Evolutionary conservation across 2,329 filamentous ascomycete species (phyloP), one percentile per base, ranked within the genome.

Genomic region (Myriangium duriaei): DNA sequence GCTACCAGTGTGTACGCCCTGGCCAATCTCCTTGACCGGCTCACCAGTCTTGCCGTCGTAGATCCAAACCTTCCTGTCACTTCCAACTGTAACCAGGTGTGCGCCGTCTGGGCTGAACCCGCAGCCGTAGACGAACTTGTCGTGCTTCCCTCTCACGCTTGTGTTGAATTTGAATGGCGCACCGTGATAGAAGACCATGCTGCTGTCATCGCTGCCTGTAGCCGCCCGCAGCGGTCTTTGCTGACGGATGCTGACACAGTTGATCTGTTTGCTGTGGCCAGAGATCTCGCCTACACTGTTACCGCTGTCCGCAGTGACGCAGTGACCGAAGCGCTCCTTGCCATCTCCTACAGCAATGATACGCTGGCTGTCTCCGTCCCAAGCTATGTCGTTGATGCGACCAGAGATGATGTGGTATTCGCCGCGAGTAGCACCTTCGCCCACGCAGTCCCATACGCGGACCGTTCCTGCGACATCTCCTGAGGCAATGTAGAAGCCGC

Each of bases 11-110:
- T 98, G 91, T 47, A 77, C 78, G n/a, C 76, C 79, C 47, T 88
- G 79, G 7, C 81, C 81, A 50, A 98, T 79, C 49, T 83, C 71
- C 42, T 67, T 72, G 31, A 76, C 82, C 1, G 80, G 71, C 55
- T 94, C 86, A 18, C 91, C 91, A 11, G 86, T 94, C 70, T 93
- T 94, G 45, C 88, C 91, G 56, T 98, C 86, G 56, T 95, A 98
- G 7, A 98, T 67, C 68, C 91, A 92, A 47, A 98, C 94, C 54
- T 75, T 76, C 56, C 79, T 79, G 60, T 98, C 91, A n/a, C 82
- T 85, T 26, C 91, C 88, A 2, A 95, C 88, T 37, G 81, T 94
- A 21, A 91, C 82, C 44, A 98, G 66, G 26, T 68, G 67, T 29
- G 68, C 76, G 32, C 91, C 91, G 55, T 96, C 87, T 0, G 88